These are phyloP conservation scores for Nicotiana attenuata DNA, from an alignment of 257 asterid genomes.

Conservation along the genomic window DNA sequence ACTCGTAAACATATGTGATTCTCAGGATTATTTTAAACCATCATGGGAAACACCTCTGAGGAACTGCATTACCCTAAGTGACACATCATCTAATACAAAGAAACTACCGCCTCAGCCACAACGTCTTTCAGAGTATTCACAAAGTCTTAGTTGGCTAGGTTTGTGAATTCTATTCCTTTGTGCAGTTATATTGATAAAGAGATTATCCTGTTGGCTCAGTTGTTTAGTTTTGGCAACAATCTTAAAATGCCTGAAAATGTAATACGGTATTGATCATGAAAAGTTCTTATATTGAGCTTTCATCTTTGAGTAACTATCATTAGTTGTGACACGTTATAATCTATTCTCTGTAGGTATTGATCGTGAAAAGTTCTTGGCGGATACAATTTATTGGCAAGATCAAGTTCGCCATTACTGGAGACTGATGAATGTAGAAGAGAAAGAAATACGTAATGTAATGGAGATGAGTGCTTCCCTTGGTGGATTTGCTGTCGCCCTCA, in stretches of 20 bases:
- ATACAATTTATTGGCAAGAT: constrained; percentile 93
- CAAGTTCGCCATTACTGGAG: constrained; percentile 96
- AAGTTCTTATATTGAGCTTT: neutral
- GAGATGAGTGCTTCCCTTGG: constrained; percentile 92
- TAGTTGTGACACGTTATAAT: neutral
- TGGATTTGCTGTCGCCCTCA: constrained; percentile 78
- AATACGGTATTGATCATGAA: neutral
- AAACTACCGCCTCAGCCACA: constrained; percentile 74
- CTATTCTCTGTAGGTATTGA: constrained; percentile 39
- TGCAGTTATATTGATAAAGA: neutral
- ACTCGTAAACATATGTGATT: constrained; percentile 52
- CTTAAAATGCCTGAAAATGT: neutral
- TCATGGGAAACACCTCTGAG: constrained; percentile 59
- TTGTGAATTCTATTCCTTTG: constrained; percentile 13
- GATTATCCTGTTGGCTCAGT: neutral
- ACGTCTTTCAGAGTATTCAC: constrained; percentile 72
- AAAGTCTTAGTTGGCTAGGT: constrained; percentile 57
- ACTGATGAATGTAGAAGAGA: constrained; percentile 66
- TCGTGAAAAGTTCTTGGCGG: constrained; percentile 51
- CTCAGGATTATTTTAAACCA: constrained; percentile 40
- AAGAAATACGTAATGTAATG: constrained; percentile 70
- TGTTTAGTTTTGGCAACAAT: neutral
- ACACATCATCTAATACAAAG: constrained; percentile 18
- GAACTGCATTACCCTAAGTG: constrained; percentile 38
- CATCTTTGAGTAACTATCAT: neutral